Evolutionary conservation across 1,139 yeast species (phyloP).

Genomic region (Magnusiomyces ingens): DNA sequence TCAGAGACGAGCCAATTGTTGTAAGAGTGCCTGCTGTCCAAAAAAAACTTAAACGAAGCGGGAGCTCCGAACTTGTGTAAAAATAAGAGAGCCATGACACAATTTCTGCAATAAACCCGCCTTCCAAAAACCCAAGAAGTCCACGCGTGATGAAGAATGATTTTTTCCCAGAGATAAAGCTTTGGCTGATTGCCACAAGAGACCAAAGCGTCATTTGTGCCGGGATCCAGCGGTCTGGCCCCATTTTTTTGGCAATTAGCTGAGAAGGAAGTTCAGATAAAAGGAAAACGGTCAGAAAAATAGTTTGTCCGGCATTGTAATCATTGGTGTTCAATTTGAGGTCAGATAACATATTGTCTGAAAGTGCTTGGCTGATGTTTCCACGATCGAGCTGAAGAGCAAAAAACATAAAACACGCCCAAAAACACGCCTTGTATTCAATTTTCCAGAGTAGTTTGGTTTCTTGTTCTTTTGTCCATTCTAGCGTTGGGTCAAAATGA

Average conservation of each 20-base stretch:
- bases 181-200: slow-evolving; percentile 41
- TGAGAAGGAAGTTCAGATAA: slow-evolving; percentile 48
- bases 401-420: slow-evolving; percentile 39
- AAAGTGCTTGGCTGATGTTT: slow-evolving; percentile 43
- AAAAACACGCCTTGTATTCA: slow-evolving; percentile 37
- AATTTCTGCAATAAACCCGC: slow-evolving; percentile 49
- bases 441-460: slow-evolving; percentile 36
- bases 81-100: slow-evolving; percentile 48
- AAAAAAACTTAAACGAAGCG: slow-evolving; percentile 43
- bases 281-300: slow-evolving; percentile 40
- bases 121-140: slow-evolving; percentile 42
- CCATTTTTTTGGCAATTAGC: slow-evolving; percentile 43
- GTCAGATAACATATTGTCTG: slow-evolving; percentile 43
- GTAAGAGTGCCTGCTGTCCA: slow-evolving; percentile 27
- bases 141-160: slow-evolving; percentile 40
- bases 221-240: slow-evolving; percentile 50
- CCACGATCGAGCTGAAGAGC: slow-evolving; percentile 49
- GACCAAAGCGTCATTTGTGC: slow-evolving; percentile 46
- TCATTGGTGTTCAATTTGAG: slow-evolving; percentile 41
- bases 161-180: slow-evolving; percentile 32
- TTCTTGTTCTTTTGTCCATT: slow-evolving; percentile 40
- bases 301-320: slow-evolving; percentile 43
- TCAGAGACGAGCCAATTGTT: slow-evolving; percentile 32
- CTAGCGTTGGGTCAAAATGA: slow-evolving; percentile 42
- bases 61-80: slow-evolving; percentile 42